Percentiles rank a stretch among this genome's conserved stretches.
These are phyloP conservation scores for Epichloe sibirici DNA, from an alignment of 2,329 filamentous ascomycete species.

Conservation along the genomic window DNA sequence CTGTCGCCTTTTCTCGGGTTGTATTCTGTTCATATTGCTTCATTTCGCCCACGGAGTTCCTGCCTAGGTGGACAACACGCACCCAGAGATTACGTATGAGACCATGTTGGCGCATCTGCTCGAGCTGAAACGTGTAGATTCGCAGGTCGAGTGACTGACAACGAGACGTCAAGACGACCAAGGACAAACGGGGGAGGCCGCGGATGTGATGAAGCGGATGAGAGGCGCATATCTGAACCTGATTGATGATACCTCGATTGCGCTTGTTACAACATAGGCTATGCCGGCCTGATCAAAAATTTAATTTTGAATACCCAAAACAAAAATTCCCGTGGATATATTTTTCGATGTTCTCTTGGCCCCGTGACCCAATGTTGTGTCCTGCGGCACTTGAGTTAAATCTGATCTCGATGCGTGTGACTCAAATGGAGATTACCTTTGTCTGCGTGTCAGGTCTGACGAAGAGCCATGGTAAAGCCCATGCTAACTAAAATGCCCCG, in stretches of 20 bases:
- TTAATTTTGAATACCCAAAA: slow-evolving; percentile 8
- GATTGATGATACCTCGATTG: slow-evolving; percentile 21
- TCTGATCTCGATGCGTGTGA: background rate
- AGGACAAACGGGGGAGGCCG: background rate
- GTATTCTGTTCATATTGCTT: background rate
- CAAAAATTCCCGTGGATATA: background rate
- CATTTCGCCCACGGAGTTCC: background rate
- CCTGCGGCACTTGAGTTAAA: background rate
- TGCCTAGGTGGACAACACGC: background rate
- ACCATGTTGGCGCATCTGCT: background rate
- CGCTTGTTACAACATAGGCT: slow-evolving; percentile 9
- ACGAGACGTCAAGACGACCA: background rate
- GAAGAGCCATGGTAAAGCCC: background rate
- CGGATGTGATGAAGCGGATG: slow-evolving; percentile 1
- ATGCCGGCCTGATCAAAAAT: slow-evolving; percentile 7
- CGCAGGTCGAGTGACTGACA: slow-evolving; percentile 2
- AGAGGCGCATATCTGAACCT: slow-evolving; percentile 10
- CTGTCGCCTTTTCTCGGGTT: background rate
- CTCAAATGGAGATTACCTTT: background rate
- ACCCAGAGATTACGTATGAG: background rate
- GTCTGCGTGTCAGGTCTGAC: background rate
- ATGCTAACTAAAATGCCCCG: background rate
- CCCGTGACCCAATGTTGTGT: background rate
- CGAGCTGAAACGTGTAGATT: background rate
- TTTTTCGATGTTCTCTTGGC: background rate